Evolutionary conservation across 2,329 filamentous ascomycete genomes (phyloP).

Genomic region (Leptodontidium sp.): DNA sequence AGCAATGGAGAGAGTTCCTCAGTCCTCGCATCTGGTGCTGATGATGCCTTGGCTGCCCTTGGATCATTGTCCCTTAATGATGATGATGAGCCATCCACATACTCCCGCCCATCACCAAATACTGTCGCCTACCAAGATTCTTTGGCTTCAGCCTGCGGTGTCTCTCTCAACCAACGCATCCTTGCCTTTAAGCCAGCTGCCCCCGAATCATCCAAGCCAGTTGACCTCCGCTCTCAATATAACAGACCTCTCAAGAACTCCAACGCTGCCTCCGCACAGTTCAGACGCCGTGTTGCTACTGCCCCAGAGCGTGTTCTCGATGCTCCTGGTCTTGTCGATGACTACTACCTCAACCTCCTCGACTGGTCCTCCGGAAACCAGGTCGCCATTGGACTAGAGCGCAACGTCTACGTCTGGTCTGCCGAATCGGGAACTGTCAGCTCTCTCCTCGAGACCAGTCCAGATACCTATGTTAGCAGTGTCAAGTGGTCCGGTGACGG

Average conservation of each 20-base stretch:
- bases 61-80: constrained; percentile 80
- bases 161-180: constrained; percentile 93
- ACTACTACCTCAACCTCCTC: constrained; percentile 98
- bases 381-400: constrained; percentile 95
- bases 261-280: constrained; percentile 79
- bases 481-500: constrained; percentile 99
- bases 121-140: constrained; percentile 92
- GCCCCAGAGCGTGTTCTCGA: constrained; percentile 96
- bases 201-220: constrained; percentile 98
- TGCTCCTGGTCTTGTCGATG: constrained; percentile 93
- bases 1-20: constrained; percentile 75
- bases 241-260: constrained; percentile 91
- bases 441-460: constrained; percentile 84
- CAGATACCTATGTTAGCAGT: constrained; percentile 96
- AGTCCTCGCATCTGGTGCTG: constrained; percentile 74
- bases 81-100: constrained; percentile 71
- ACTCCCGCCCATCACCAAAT: constrained; percentile 84
- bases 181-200: constrained; percentile 97
- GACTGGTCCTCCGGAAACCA: constrained; percentile 99
- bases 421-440: constrained; percentile 90
- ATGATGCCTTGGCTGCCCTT: constrained; percentile 81
- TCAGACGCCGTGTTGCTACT: constrained; percentile 89
- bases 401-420: constrained; percentile 98
- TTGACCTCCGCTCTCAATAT: constrained; percentile 97
- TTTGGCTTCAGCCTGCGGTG: constrained; percentile 87